phyloP scores from a whole-genome alignment of 768 basidiomycete genomes.

The Kwoniella pini region DNA sequence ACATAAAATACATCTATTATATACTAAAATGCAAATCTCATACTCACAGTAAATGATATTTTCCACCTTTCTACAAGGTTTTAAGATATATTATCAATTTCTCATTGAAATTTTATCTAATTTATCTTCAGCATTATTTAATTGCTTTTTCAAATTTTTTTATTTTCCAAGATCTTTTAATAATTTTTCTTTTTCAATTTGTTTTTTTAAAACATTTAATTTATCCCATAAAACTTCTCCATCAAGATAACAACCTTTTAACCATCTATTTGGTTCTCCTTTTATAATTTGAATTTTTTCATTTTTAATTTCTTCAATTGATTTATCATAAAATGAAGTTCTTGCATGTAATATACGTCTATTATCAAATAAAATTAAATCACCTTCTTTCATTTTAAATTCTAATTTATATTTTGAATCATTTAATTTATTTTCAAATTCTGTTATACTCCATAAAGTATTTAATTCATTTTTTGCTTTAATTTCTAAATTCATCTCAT shows the following conservation, averaged over 20 bases:
- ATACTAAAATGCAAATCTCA: no score
- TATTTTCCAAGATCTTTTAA: background rate
- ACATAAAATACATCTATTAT: no score
- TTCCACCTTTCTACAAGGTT: no score
- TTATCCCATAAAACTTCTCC: constrained; percentile 63
- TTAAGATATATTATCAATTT: no score
- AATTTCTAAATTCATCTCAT: constrained; percentile 52
- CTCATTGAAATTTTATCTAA: no score
- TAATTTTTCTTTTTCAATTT: background rate
- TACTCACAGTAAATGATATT: no score
- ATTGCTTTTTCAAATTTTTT: background rate
- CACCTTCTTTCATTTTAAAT: constrained; percentile 75
- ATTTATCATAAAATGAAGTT: constrained; percentile 65
- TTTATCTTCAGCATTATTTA: background rate
- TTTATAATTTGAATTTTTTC: constrained; percentile 41
- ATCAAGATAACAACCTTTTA: constrained; percentile 71
- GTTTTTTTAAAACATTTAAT: constrained; percentile 28
- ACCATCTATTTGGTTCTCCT: constrained; percentile 68
- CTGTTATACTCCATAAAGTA: constrained; percentile 59
- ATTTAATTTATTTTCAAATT: constrained; percentile 66
- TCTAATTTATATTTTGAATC: constrained; percentile 61
- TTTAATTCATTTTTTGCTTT: constrained; percentile 4
- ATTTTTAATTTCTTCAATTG: constrained; percentile 46
- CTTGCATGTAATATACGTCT: constrained; percentile 83
- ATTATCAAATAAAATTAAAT: constrained; percentile 90